These are phyloP conservation scores for Lagerstroemia speciosa DNA, from an alignment of 345 rosid species.

Conservation along the genomic window DNA sequence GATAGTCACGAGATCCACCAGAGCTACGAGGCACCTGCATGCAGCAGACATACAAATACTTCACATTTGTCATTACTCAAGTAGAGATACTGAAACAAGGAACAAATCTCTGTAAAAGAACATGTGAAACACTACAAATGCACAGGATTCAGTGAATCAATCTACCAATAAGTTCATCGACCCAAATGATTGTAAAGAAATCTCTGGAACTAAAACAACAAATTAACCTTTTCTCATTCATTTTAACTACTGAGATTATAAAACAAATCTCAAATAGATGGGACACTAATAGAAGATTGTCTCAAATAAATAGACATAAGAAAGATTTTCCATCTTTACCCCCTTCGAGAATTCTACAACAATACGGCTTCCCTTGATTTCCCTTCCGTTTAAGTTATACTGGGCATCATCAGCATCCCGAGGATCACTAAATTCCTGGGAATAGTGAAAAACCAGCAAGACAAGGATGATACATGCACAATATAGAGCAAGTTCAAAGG, in stretches of 20 bases:
- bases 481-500: neutral
- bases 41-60: too few species aligned
- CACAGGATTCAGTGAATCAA: neutral
- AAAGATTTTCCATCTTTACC: constrained; percentile 25
- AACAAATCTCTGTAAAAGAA: too few species aligned
- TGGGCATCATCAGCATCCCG: constrained; percentile 97
- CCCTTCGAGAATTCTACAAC: constrained; percentile 87
- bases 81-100: too few species aligned
- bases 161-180: neutral
- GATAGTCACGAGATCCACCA: constrained; percentile 62
- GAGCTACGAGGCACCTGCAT: constrained; percentile 72
- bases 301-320: neutral
- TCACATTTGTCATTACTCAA: too few species aligned
- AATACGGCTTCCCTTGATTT: constrained; percentile 82
- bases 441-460: constrained; percentile 10
- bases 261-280: neutral
- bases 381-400: constrained; percentile 64
- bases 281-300: neutral
- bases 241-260: neutral
- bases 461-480: neutral
- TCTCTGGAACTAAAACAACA: neutral
- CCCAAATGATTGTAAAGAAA: neutral
- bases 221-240: neutral
- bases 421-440: constrained; percentile 89
- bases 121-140: too few species aligned